Conservation (phyloP, 768 basidiomycete genomes). For the Naganishia kalamii region DNA sequence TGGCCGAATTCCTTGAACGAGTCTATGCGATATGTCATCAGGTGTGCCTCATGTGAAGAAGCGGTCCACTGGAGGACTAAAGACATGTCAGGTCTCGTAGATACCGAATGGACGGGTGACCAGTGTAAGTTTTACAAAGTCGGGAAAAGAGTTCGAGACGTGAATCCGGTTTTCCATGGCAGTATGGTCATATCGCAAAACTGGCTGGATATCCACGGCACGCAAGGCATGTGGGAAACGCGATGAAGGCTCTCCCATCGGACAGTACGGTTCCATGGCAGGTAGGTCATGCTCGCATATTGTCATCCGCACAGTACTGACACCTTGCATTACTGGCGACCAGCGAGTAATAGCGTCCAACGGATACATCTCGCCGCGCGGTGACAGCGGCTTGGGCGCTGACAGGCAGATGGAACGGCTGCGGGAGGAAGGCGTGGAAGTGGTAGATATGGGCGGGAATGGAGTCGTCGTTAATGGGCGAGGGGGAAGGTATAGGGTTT, state of each 20-base stretch:
- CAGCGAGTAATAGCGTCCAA: conserved; percentile 42
- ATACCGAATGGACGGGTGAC: conserved; percentile 19
- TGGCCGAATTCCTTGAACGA: conserved; percentile 11
- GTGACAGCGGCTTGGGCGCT: conserved; percentile 74
- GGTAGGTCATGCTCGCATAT: conserved; percentile 19
- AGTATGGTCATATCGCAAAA: conserved; percentile 41
- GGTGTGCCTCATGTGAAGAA: neutral
- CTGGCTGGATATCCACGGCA: conserved; percentile 43
- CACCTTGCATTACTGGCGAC: neutral
- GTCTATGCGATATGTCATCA: conserved; percentile 19
- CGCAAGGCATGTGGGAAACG: conserved; percentile 44
- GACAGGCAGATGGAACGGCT: conserved; percentile 68
- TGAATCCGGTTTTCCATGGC: neutral
- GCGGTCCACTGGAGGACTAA: neutral
- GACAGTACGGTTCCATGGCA: conserved; percentile 44
- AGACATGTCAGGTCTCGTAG: neutral
- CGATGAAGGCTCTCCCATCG: conserved; percentile 35
- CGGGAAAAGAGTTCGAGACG: neutral
- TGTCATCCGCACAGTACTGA: too few species aligned
- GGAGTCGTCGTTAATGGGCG: conserved; percentile 26
- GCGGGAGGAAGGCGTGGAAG: conserved; percentile 75
- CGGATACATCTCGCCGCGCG: conserved; percentile 61
- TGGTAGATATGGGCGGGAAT: conserved; percentile 57
- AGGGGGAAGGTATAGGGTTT: conserved; percentile 52
- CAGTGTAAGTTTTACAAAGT: neutral